phyloP scores from a whole-genome alignment of 2,329 filamentous ascomycete genomes.

The Coniella vitis region DNA sequence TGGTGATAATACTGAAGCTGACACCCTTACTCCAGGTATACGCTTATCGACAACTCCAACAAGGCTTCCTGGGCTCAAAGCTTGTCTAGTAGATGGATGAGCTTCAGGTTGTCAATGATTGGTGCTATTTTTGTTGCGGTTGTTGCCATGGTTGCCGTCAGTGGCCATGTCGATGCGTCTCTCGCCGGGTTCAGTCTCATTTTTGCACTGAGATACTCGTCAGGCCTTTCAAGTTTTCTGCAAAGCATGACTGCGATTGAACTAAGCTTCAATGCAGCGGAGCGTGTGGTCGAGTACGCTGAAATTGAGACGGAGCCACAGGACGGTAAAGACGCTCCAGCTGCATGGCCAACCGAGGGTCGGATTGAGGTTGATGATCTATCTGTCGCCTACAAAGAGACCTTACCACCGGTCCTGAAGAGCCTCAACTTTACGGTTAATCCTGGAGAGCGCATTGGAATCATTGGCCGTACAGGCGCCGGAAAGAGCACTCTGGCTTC shows the following conservation, averaged over 20 bases:
- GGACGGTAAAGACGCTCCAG: conserved; percentile 27
- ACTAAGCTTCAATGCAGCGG: conserved; percentile 35
- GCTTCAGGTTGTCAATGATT: conserved; percentile 32
- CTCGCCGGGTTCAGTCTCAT: conserved; percentile 34
- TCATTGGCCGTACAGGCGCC: conserved; percentile 59
- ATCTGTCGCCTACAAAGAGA: conserved; percentile 29
- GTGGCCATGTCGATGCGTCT: conserved; percentile 29
- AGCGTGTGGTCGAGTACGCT: conserved; percentile 37
- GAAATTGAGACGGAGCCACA: conserved; percentile 31
- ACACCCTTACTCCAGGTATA: conserved; percentile 14
- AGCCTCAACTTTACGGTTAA: conserved; percentile 30
- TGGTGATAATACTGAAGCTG: background rate
- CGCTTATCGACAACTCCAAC: conserved; percentile 26
- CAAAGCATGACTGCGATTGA: conserved; percentile 31
- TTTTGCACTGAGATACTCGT: conserved; percentile 32
- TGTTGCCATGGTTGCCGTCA: conserved; percentile 29
- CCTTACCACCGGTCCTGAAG: conserved; percentile 31
- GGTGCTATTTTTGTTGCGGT: conserved; percentile 31
- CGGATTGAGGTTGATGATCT: conserved; percentile 32
- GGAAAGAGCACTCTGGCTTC: conserved; percentile 61
- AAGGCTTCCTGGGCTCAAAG: conserved; percentile 27
- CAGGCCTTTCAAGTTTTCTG: conserved; percentile 27
- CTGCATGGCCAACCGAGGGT: conserved; percentile 35
- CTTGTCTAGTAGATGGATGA: conserved; percentile 29
- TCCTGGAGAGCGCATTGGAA: conserved; percentile 54